Conservation (phyloP, 257 asterid genomes). For the Ballota nigra region DNA sequence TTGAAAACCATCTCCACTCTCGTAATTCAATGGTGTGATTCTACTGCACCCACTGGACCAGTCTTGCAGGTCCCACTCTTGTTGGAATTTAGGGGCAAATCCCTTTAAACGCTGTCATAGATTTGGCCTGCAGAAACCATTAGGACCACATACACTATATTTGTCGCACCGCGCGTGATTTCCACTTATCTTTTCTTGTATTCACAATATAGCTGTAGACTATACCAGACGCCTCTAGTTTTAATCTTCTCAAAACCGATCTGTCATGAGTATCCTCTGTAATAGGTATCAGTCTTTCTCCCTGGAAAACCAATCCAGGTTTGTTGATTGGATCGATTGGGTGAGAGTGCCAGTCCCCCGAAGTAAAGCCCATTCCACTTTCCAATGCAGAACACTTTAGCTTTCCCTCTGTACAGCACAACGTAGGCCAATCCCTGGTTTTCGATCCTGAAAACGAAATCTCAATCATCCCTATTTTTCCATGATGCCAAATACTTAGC, state of each 20-base stretch:
- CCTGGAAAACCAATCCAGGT: too few relatives aligned
- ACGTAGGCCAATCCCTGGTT: slow-evolving; percentile 28
- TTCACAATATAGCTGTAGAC: neutral
- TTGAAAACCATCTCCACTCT: too few relatives aligned
- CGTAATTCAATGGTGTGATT: too few relatives aligned
- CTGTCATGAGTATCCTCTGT: neutral
- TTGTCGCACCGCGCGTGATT: slow-evolving; percentile 5
- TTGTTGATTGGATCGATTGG: too few relatives aligned
- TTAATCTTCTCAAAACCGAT: slow-evolving; percentile 6
- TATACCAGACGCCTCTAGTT: neutral
- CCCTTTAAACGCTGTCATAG: too few relatives aligned
- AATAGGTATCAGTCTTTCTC: slow-evolving; percentile 4
- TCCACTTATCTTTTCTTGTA: slow-evolving; percentile 4
- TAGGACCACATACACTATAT: slow-evolving; percentile 28
- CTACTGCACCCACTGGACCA: too few relatives aligned
- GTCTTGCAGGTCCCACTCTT: too few relatives aligned
- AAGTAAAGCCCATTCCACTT: slow-evolving; percentile 37
- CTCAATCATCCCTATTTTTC: too few relatives aligned
- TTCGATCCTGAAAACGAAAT: too few relatives aligned
- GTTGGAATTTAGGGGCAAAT: too few relatives aligned
- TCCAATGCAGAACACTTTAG: slow-evolving; percentile 23
- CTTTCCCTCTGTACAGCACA: neutral
- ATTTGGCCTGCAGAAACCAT: slow-evolving; percentile 6
- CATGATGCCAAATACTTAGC: too few relatives aligned
- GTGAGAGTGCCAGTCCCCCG: too few relatives aligned